Evolutionary conservation across 371 early-diverging fungal species (phyloP), one percentile per base, ranked within the genome.

Genomic region (Syncephalastrum sp.): DNA sequence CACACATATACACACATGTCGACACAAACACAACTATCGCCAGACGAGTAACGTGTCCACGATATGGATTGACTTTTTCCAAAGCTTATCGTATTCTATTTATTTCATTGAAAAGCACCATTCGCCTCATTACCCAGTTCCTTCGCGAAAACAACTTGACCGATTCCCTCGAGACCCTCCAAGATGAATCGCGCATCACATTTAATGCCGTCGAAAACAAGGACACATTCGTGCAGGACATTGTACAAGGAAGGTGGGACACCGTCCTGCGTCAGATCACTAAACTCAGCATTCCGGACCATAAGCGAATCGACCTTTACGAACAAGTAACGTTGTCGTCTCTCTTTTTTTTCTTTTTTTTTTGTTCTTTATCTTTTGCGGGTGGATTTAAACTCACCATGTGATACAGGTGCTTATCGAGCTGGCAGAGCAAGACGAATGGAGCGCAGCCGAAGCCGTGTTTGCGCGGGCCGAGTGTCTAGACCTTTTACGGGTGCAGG

Each of bases 121-220:
- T 94, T 58, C 84, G 91, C 19, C 85, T 97, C 19, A 83, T 96
- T 52, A 81, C 91, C 51, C 98, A 96, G 71, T 97, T 94, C 62
- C 71, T 95, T 25, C 91, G 91, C 59, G 98, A 96, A 64, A 91
- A 94, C 65, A 90, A 93, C 59, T 78, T 93, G 6, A 76, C 74
- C 21, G 77, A 83, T 23, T 83, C 93, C 3, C 82, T 94, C 6
- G 71, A 77, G 0, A 75, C 87, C 0, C 77, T 97, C n/a, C 91
- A 96, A 86, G 80, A 84, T 29, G 97, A 97, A 74, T 82, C 92
- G 1, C 75, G 80, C 4, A 79, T 93, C 15, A 72, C 83, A 1
- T 74, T 97, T n/a, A 94, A 94, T 70, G 89, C 94, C 0, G 89
- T 96, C 5, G 96, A 96, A 57, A 87, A 82, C 53, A 68, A 90